Conservation (phyloP, 1,284 basidiomycete species). For the Pulveroboletus sp. region DNA sequence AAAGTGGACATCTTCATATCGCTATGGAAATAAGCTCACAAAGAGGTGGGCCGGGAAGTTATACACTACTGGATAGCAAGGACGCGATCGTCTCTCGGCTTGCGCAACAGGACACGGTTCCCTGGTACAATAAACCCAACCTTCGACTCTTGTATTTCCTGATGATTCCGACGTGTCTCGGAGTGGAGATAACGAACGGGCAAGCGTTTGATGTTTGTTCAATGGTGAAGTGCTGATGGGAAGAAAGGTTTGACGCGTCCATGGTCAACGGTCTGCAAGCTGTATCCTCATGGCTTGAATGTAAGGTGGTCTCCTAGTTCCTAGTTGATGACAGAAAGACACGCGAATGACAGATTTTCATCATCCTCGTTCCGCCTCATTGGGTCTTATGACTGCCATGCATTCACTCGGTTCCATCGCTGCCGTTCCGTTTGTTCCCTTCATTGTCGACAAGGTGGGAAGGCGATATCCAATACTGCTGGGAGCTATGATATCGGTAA, state of each 20-base stretch:
- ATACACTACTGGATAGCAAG: constrained; percentile 4
- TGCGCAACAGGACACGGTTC: constrained; percentile 48
- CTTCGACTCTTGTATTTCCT: constrained; percentile 40
- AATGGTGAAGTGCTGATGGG: neutral
- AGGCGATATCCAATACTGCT: constrained; percentile 25
- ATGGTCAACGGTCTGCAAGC: constrained; percentile 24
- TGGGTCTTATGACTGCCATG: constrained; percentile 20
- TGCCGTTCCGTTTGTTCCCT: constrained; percentile 17
- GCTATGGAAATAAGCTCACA: constrained; percentile 6
- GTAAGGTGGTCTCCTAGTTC: constrained; percentile 4
- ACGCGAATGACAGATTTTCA: constrained; percentile 15
- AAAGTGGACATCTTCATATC: neutral
- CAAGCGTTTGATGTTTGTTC: constrained; percentile 28
- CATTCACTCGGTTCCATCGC: constrained; percentile 21
- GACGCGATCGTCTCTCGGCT: constrained; percentile 48
- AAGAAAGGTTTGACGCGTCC: constrained; percentile 18
- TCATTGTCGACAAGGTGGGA: constrained; percentile 15
- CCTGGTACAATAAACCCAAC: constrained; percentile 57
- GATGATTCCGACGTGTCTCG: constrained; percentile 59
- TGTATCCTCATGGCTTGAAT: constrained; percentile 26
- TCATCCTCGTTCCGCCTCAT: constrained; percentile 19
- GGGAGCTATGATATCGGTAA: constrained; percentile 13
- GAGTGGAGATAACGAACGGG: constrained; percentile 64
- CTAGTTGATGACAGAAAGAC: neutral
- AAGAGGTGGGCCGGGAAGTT: neutral